phyloP scores from a whole-genome alignment of 2,329 filamentous ascomycete species.

The Cytospora mali region DNA sequence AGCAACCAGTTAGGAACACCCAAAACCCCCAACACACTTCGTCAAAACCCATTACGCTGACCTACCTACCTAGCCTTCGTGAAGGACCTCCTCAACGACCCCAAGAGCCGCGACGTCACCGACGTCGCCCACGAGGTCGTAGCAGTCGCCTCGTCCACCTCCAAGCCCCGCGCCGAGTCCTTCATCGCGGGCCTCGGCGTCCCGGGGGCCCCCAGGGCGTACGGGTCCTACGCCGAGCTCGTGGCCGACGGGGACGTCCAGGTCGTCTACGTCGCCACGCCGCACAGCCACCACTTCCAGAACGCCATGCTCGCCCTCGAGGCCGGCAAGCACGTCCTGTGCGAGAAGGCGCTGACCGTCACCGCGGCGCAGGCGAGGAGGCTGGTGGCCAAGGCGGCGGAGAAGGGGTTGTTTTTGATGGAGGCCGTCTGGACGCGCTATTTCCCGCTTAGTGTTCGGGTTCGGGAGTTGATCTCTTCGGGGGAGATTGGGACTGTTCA shows the following conservation, averaged over 20 bases:
- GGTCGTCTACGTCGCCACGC: slow-evolving; percentile 86
- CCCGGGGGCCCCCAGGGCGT: slow-evolving; percentile 68
- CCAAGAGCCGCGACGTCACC: slow-evolving; percentile 66
- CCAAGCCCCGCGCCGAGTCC: slow-evolving; percentile 65
- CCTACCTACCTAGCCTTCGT: slow-evolving; percentile 58
- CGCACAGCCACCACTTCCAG: slow-evolving; percentile 91
- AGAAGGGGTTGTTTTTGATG: slow-evolving; percentile 78
- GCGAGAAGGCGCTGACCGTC: slow-evolving; percentile 88
- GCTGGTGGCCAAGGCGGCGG: slow-evolving; percentile 70
- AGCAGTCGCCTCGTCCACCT: slow-evolving; percentile 79
- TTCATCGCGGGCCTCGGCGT: slow-evolving; percentile 74
- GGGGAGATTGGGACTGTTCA: slow-evolving; percentile 63
- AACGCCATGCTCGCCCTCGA: slow-evolving; percentile 83
- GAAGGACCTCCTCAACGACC: slow-evolving; percentile 77
- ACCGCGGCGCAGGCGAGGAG: slow-evolving; percentile 76
- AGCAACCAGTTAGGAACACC: slow-evolving; percentile 38
- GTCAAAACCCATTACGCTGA: not conserved
- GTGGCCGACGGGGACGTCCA: slow-evolving; percentile 79
- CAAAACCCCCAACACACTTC: not conserved
- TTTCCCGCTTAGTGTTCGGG: slow-evolving; percentile 79
- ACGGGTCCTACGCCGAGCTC: slow-evolving; percentile 81
- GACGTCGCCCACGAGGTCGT: slow-evolving; percentile 78
- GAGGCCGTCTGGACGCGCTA: slow-evolving; percentile 90
- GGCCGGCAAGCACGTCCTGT: slow-evolving; percentile 85
- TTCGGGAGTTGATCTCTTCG: slow-evolving; percentile 64